Evolutionary conservation across 1,139 yeast genomes (phyloP), one percentile per base, ranked within the genome.

Genomic region (Taiozyma sp.): DNA sequence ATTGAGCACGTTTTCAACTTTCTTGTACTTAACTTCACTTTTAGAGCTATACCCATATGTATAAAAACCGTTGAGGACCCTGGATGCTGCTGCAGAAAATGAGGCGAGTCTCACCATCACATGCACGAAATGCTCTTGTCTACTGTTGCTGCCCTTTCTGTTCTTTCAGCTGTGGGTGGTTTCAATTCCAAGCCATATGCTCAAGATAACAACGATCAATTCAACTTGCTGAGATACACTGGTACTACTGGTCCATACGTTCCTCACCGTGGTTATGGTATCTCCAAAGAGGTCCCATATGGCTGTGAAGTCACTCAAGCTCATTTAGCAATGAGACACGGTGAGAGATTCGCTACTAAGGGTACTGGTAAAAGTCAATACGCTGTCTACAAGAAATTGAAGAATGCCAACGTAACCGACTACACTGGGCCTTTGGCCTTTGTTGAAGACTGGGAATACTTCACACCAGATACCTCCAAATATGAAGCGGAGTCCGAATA

Each of bases 311-410:
- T 84, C 47, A 83, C 82, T 54, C 90, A 83, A 65, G 87, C 84
- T n/a, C 83, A 81, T 57, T 67, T 81, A 54, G 68, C 81, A 48
- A 74, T 78, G 52, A 78, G 93, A 63, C 93, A 87, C 60, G 93
- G 92, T n/a, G 91, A 84, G 62, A 71, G 93, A 60, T 86, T 74
- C 64, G 90, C 89, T 22, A 67, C 73, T 4, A 61, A 61, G 19
- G 57, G 63, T 32, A 62, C 64, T 22, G 77, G 75, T 27, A 53
- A 50, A 8, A 47, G 53, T 6, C 46, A 60, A 16, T 45, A 51
- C 36, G 43, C 49, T 8, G 47, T 64, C 8, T 60, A 54, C 47
- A 52, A 57, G 34, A 68, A 64, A 49, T 45, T 72, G 27, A 56
- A 57, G 44, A 57, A 59, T 51, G 63, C 58, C 44, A 57, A 63